Evolutionary conservation across 345 rosid species (phyloP), one percentile per base, ranked within the genome.

Genomic region (Eucalyptus tenuipes): DNA sequence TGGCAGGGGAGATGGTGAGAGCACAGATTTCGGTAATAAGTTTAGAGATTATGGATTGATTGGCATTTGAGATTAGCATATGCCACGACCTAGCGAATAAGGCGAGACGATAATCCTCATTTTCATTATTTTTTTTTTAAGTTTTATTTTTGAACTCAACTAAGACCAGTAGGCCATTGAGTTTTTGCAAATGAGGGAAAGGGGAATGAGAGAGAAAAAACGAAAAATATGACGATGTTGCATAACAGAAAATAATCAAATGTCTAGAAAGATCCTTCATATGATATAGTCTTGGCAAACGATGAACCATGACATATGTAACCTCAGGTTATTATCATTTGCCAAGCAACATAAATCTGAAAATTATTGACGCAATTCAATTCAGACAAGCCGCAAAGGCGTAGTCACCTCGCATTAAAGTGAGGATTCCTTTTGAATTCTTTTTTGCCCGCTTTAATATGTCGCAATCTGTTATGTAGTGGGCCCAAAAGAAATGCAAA

Each of bases 11-110:
- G 16, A 61, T 29, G 37, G 75, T 3, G 2, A 64, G 42, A 68
- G 42, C 10, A 18, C 4, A 1, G 2, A 31, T 68, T 33, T 68
- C 1, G 12, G 4, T 68, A 68, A 5, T 1, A 68, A 68, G 42
- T 68, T 68, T 31, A 31, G 42, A 31, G 42, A 68, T 31, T 31
- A 16, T 16, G 24, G 6, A 7, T 68, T 16, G 80, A 68, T 8
- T 3, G 12, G 12, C 22, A 5, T 31, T 68, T 68, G 80, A 68
- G 80, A 33, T 16, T 8, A 31, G 17, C 0, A 8, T 9, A 68
- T 8, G 42, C 24, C 0, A 17, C 1, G 24, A 8, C 6, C 4
- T 0, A 10, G 1, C 1, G 2, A 3, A 33, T 31, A 4, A 1
- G 24, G 7, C 7, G 1, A 8, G 80, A 68, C 2, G 7, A 33